Conservation (phyloP, 768 basidiomycete genomes). For the Suillus subalutaceus region DNA sequence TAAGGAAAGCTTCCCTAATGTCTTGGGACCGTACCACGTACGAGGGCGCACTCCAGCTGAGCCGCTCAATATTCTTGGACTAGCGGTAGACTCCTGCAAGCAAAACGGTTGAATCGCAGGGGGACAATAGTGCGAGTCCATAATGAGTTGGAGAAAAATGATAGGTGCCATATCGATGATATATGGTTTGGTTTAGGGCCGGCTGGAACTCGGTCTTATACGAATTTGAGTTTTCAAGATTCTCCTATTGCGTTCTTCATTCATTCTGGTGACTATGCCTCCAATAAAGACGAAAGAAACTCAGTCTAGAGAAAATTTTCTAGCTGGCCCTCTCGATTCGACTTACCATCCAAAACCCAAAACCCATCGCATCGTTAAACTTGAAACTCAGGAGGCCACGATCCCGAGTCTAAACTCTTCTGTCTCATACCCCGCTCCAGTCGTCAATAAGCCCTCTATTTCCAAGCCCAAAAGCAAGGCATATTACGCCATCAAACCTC, state of each 20-base stretch:
- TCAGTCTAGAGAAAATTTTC: too few relatives aligned
- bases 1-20: slow-evolving; percentile 34
- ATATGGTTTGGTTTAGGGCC: slow-evolving; percentile 4
- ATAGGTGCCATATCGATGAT: background rate
- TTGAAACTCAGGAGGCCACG: background rate
- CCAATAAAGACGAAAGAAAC: background rate
- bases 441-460: background rate
- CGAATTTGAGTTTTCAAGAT: background rate
- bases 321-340: too few relatives aligned
- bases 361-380: too few relatives aligned
- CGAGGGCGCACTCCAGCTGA: slow-evolving; percentile 32
- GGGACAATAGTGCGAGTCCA: slow-evolving; percentile 42
- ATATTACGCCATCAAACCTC: background rate
- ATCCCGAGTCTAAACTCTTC: background rate
- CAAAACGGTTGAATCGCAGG: slow-evolving; percentile 24
- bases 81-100: slow-evolving; percentile 39
- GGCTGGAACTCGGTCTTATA: background rate
- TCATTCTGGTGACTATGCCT: background rate
- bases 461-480: background rate
- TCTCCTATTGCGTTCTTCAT: background rate
- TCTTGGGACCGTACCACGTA: slow-evolving; percentile 13
- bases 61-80: slow-evolving; percentile 32
- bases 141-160: slow-evolving; percentile 29
- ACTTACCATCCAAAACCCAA: too few relatives aligned
- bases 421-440: background rate